Evolutionary conservation across 371 early-diverging fungal species (phyloP).

Genomic region (Saksenaea vasiformis): DNA sequence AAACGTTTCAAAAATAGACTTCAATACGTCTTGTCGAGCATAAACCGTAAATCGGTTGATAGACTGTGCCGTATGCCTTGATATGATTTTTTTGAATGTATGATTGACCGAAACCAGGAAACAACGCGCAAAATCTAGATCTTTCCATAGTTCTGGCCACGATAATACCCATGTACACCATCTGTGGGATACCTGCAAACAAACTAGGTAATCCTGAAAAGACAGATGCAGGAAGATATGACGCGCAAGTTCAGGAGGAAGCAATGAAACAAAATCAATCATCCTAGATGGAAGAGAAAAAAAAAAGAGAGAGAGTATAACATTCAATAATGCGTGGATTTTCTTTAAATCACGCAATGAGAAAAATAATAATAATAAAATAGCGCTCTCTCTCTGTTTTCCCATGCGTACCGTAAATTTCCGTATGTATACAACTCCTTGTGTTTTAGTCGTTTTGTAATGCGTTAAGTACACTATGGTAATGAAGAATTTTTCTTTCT

Average conservation of each 20-base stretch:
- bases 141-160: neutral
- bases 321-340: neutral
- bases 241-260: neutral
- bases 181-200: neutral
- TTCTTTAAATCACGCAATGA: slow-evolving; percentile 4
- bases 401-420: neutral
- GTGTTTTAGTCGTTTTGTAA: neutral
- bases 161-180: neutral
- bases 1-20: neutral
- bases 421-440: neutral
- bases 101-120: neutral
- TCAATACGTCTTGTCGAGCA: neutral
- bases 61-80: neutral
- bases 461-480: too few species aligned
- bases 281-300: neutral
- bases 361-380: neutral
- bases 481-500: too few species aligned
- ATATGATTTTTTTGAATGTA: neutral
- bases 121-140: neutral
- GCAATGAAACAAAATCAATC: neutral
- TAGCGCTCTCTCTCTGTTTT: too few species aligned
- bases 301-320: neutral
- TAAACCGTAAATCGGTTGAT: neutral
- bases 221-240: neutral
- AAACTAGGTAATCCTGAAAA: neutral